A percentile compares a stretch with the other conserved stretches of the same genome.
Conservation (phyloP, 257 asterid species). For the Leonotis leonurus region DNA sequence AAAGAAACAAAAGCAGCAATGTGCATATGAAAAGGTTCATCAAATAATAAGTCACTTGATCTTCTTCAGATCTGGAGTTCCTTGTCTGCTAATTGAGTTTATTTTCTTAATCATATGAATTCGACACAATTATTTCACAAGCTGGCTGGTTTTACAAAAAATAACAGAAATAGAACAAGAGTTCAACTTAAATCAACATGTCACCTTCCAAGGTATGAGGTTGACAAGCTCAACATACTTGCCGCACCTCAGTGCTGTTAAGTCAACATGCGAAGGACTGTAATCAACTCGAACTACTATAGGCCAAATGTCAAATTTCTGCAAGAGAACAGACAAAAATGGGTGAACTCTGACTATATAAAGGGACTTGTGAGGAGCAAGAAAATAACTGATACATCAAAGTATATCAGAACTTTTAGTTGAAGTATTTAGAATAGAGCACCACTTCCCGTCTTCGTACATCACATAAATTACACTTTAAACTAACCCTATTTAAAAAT, state of each 20-base stretch:
- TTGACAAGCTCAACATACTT: conserved; percentile 96
- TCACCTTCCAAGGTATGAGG: conserved; percentile 97
- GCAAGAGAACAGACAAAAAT: conserved; percentile 34
- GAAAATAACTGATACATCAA: background rate
- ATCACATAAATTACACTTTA: background rate
- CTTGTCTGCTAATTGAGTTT: background rate
- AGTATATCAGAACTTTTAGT: background rate
- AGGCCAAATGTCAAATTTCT: conserved; percentile 92
- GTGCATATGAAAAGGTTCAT: conserved; percentile 3
- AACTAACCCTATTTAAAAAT: conserved; percentile 13
- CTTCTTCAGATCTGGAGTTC: background rate
- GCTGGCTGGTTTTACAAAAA: background rate
- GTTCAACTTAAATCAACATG: conserved; percentile 8
- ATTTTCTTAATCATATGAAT: background rate
- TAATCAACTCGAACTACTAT: conserved; percentile 83
- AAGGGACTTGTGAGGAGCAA: conserved; percentile 3
- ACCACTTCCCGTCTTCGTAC: background rate
- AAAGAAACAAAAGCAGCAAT: background rate
- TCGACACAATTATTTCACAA: background rate
- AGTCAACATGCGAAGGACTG: conserved; percentile 82
- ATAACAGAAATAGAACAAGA: background rate
- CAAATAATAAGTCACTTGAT: background rate
- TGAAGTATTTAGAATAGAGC: background rate
- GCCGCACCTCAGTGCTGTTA: conserved; percentile 87
- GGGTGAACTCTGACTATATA: background rate